These are phyloP conservation scores for Cercospora zeae-maydis DNA, from an alignment of 2,329 filamentous ascomycete genomes.

Conservation along the genomic window DNA sequence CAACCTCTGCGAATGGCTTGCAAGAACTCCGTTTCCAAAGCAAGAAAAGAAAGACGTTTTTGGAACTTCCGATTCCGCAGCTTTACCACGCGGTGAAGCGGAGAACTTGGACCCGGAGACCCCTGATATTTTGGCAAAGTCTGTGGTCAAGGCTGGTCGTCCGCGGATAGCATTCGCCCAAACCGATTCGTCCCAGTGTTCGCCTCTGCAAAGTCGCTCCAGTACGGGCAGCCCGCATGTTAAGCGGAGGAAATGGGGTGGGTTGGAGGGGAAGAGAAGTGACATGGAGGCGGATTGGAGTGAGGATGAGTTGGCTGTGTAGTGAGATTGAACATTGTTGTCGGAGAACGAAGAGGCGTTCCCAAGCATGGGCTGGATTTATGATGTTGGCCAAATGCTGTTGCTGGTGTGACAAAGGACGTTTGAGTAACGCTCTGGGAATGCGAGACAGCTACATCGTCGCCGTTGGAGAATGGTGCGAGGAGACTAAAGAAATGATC, in stretches of 20 bases:
- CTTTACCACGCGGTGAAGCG: neutral
- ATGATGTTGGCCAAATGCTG: neutral
- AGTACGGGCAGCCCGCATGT: neutral
- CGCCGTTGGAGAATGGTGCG: too few species aligned
- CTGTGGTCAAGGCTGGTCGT: neutral
- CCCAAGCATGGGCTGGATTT: neutral
- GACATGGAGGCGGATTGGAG: neutral
- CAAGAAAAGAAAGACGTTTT: neutral
- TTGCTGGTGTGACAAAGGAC: too few species aligned
- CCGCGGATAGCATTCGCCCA: neutral
- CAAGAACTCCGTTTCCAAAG: slow-evolving; percentile 37
- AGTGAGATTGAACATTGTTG: neutral
- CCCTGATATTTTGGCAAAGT: neutral
- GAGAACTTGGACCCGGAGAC: neutral
- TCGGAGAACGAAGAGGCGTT: neutral
- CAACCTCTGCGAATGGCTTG: slow-evolving; percentile 47
- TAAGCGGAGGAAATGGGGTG: neutral
- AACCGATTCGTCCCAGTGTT: neutral
- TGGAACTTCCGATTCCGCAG: too few species aligned
- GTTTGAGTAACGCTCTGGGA: too few species aligned
- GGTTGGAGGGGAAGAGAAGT: neutral
- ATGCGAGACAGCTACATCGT: too few species aligned
- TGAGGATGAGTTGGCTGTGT: slow-evolving; percentile 8
- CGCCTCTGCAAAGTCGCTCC: neutral
- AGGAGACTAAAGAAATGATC: too few species aligned